Conservation (phyloP, 2,329 filamentous ascomycete genomes). For the Alternaria sp. region DNA sequence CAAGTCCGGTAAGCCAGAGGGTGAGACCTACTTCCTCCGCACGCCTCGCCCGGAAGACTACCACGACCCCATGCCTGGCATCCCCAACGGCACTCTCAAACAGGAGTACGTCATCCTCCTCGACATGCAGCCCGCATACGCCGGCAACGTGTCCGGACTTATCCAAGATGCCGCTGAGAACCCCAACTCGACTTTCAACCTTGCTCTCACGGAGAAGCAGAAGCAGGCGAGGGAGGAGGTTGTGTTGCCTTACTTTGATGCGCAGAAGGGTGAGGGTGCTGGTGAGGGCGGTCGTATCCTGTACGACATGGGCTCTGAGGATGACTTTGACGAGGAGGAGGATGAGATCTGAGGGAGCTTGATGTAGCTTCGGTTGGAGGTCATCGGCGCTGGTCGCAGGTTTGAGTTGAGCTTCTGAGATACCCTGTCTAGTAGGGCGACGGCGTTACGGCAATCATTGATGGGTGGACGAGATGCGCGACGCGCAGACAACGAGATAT, state of each 20-base stretch:
- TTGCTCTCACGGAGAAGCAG: slow-evolving; percentile 91
- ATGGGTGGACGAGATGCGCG: neutral
- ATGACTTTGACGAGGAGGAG: slow-evolving; percentile 96
- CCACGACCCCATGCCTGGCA: slow-evolving; percentile 15
- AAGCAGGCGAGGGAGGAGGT: slow-evolving; percentile 84
- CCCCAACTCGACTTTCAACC: slow-evolving; percentile 74
- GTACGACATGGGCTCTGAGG: slow-evolving; percentile 95
- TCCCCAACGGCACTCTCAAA: slow-evolving; percentile 44
- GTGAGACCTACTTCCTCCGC: slow-evolving; percentile 69
- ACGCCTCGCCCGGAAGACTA: slow-evolving; percentile 24
- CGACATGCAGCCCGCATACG: slow-evolving; percentile 69
- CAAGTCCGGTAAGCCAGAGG: slow-evolving; percentile 78
- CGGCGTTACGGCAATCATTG: slow-evolving; percentile 4
- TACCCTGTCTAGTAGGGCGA: slow-evolving; percentile 19
- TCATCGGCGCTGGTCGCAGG: neutral
- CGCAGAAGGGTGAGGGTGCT: slow-evolving; percentile 72
- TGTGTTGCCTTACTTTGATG: slow-evolving; percentile 94
- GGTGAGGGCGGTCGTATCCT: slow-evolving; percentile 92
- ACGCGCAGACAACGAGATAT: neutral
- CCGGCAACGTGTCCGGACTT: slow-evolving; percentile 13
- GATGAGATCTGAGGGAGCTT: slow-evolving; percentile 74
- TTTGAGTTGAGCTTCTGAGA: slow-evolving; percentile 1
- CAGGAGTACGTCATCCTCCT: slow-evolving; percentile 67
- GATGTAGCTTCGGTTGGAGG: neutral
- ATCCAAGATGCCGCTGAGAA: slow-evolving; percentile 39